A percentile compares a stretch with the other conserved stretches of the same genome.
phyloP scores from a whole-genome alignment of 208 protist genomes.

The Acanthamoeba rhysodes region DNA sequence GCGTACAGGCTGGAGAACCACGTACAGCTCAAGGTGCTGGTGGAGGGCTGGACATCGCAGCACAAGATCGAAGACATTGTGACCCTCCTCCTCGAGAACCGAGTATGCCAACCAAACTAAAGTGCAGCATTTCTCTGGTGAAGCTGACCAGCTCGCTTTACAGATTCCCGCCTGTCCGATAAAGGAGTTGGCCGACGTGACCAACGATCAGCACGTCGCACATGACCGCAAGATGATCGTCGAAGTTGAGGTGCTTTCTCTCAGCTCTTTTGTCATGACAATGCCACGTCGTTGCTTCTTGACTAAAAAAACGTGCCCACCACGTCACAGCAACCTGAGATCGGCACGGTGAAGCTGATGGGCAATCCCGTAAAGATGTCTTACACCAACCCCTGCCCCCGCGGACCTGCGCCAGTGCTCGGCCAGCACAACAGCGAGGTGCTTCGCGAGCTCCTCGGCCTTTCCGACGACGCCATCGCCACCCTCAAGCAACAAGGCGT shows the following conservation, averaged over 20 bases:
- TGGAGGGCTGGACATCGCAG: constrained; percentile 48
- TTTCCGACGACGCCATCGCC: neutral
- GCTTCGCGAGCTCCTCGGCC: constrained; percentile 46
- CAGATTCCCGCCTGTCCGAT: constrained; percentile 69
- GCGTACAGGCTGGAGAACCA: constrained; percentile 33
- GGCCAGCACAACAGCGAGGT: constrained; percentile 58
- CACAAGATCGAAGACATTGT: constrained; percentile 45
- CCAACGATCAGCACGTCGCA: constrained; percentile 49
- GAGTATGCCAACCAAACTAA: neutral
- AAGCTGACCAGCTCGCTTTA: neutral
- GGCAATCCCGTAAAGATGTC: constrained; percentile 69
- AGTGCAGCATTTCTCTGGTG: neutral
- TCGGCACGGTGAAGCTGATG: constrained; percentile 62
- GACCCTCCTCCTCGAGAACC: constrained; percentile 48
- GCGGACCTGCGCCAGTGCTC: neutral
- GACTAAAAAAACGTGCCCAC: neutral
- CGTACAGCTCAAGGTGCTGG: constrained; percentile 15
- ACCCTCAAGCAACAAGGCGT: constrained; percentile 34
- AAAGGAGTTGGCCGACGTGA: constrained; percentile 46
- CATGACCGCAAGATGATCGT: constrained; percentile 58
- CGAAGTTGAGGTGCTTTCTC: constrained; percentile 29
- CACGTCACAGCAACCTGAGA: neutral
- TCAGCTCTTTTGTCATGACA: neutral
- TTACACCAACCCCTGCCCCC: neutral
- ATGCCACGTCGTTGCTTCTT: neutral